A percentile compares a stretch with the other conserved stretches of the same genome.
phyloP scores from a whole-genome alignment of 2,329 filamentous ascomycete genomes.

The Neofusicoccum parvum region DNA sequence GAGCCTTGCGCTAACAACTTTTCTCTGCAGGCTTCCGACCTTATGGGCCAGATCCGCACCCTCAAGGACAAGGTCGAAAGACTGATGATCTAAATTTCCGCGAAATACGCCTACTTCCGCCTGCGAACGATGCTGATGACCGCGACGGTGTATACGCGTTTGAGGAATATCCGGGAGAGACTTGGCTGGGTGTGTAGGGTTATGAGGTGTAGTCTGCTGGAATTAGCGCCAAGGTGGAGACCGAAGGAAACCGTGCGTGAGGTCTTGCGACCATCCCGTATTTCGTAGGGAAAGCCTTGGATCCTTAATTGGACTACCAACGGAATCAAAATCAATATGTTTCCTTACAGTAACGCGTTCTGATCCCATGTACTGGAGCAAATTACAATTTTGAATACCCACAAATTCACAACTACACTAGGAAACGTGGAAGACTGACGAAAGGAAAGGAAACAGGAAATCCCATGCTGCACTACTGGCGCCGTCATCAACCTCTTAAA shows the following conservation, averaged over 20 bases:
- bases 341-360: neutral
- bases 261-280: neutral
- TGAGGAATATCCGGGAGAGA: neutral
- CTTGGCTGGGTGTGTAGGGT: neutral
- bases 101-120: neutral
- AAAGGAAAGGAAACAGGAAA: neutral
- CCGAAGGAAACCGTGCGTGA: neutral
- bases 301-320: conserved; percentile 19
- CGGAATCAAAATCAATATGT: neutral
- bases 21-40: conserved; percentile 53
- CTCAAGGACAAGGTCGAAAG: conserved; percentile 96
- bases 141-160: neutral
- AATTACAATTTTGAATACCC: neutral
- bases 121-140: neutral
- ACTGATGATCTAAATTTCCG: conserved; percentile 71
- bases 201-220: neutral
- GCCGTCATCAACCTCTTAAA: neutral
- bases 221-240: neutral
- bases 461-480: no score
- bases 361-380: neutral
- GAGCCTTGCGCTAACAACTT: neutral
- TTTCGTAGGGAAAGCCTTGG: neutral
- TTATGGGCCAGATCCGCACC: conserved; percentile 82
- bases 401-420: neutral
- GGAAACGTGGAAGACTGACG: no score